Conservation (phyloP, 2,329 filamentous ascomycete species). For the Sordariomycetes sp. region DNA sequence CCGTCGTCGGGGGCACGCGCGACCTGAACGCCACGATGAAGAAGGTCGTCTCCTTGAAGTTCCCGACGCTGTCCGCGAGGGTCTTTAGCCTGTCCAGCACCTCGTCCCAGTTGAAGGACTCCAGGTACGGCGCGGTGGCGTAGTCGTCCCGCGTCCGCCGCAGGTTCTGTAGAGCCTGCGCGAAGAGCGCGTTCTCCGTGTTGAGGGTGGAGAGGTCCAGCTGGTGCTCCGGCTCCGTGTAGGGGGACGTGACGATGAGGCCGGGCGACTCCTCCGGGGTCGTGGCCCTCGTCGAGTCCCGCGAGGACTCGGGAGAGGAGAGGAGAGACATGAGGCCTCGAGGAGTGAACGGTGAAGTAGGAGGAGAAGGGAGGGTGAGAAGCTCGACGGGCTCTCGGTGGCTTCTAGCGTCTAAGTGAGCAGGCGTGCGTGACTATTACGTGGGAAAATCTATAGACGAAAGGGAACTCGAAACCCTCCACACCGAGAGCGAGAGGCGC, state of each 20-base stretch:
- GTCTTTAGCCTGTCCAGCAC: slow-evolving; percentile 48
- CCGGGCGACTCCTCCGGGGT: slow-evolving; percentile 1
- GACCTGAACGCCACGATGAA: slow-evolving; percentile 83
- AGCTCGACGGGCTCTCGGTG: background rate
- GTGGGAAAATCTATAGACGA: background rate
- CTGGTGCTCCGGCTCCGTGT: slow-evolving; percentile 58
- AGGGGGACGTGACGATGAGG: slow-evolving; percentile 60
- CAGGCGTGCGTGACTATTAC: too few relatives aligned
- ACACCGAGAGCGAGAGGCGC: too few relatives aligned
- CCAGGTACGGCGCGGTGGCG: slow-evolving; percentile 61
- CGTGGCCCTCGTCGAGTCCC: background rate
- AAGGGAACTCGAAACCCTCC: background rate
- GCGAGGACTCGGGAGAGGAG: background rate
- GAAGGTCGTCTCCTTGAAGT: slow-evolving; percentile 56
- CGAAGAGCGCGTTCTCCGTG: slow-evolving; percentile 55
- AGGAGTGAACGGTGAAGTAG: background rate
- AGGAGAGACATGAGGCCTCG: background rate
- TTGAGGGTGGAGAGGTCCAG: slow-evolving; percentile 61
- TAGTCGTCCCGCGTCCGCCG: slow-evolving; percentile 57
- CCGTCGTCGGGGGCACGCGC: slow-evolving; percentile 54
- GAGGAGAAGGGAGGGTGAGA: background rate
- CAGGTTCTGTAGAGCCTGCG: slow-evolving; percentile 58
- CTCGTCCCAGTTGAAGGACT: slow-evolving; percentile 66
- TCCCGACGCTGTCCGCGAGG: slow-evolving; percentile 32
- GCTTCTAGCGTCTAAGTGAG: background rate